A percentile compares a stretch with the other conserved stretches of the same genome.
Conservation (phyloP, 441 rosid genomes). For the Eruca vesicaria region DNA sequence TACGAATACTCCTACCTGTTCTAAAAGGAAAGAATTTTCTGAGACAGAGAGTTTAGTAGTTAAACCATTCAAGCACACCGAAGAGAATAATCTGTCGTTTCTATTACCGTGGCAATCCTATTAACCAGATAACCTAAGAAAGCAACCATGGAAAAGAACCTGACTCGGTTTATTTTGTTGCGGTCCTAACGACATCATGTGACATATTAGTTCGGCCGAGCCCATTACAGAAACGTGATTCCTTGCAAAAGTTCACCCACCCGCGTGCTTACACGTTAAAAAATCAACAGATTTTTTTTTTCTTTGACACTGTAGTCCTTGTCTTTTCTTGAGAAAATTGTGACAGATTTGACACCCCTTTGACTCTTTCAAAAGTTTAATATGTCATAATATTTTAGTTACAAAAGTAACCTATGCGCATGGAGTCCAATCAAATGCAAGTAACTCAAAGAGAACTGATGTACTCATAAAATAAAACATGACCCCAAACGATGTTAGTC, state of each 20-base stretch:
- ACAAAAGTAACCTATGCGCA: neutral
- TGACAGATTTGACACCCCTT: neutral
- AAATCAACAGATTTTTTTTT: neutral
- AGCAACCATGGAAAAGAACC: neutral
- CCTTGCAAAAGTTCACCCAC: constrained; percentile 2
- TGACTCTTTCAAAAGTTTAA: no score
- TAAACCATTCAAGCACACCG: no score
- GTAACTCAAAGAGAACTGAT: neutral
- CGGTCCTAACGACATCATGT: neutral
- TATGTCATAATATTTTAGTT: no score
- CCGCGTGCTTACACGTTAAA: constrained; percentile 12
- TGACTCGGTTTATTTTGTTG: neutral
- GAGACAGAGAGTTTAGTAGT: no score
- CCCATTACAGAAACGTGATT: constrained; percentile 21
- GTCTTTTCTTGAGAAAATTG: neutral
- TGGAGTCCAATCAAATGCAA: neutral
- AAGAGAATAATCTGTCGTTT: neutral
- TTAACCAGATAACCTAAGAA: no score
- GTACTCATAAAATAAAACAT: no score
- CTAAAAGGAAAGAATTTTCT: no score
- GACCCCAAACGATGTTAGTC: neutral
- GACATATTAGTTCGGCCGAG: constrained; percentile 21
- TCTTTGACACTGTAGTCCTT: no score
- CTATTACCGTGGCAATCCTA: neutral
- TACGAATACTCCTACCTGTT: neutral